Evolutionary conservation across 2,329 filamentous ascomycete genomes (phyloP), one percentile per base, ranked within the genome.

Genomic region (Alternaria sp.): DNA sequence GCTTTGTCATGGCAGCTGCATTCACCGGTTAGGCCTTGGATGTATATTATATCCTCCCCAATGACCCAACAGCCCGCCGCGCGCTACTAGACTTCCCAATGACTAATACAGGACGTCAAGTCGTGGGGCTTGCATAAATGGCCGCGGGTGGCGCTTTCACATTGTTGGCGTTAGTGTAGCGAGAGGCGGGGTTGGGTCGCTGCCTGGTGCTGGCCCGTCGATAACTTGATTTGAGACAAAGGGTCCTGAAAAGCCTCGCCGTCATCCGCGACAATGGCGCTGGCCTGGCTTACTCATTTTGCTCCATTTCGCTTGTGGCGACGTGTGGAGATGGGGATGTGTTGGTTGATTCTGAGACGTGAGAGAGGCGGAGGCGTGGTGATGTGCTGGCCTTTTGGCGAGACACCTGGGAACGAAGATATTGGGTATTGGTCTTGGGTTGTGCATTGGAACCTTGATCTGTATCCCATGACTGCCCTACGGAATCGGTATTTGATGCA

Each of bases 51-150:
- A 17, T 17, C 17, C 17, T 33, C 28, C 28, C 11, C 11, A 28
- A 46, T 46, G 4, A 21, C 21, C 29, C 44, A 24, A 46, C 29
- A 23, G 24, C 29, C 34, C 17, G 29, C 44, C 44, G 13, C 29
- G 21, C 28, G 29, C 44, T 23, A 31, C 44, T 33, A 23, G 11
- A 46, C 13, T 23, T 14, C 17, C 17, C 29, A 21, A 33, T 9
- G n/a, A 29, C 44, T 24, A 36, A 17, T 13, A n/a, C 36, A 36
- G 44, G 13, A 5, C 13, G 31, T 48, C 21, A n/a, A 48, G 44
- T 29, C 44, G 44, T 48, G 44, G 34, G 44, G 44, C 44, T 33
- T 48, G 44, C 44, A 48, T 34, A 48, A 14, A 23, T 34, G 29
- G 7, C 29, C 23, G 13, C 44, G 44, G 17, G 44, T 24, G 44